Evolutionary conservation across 2,329 filamentous ascomycete genomes (phyloP).

Genomic region (Plectosphaerella sp.): DNA sequence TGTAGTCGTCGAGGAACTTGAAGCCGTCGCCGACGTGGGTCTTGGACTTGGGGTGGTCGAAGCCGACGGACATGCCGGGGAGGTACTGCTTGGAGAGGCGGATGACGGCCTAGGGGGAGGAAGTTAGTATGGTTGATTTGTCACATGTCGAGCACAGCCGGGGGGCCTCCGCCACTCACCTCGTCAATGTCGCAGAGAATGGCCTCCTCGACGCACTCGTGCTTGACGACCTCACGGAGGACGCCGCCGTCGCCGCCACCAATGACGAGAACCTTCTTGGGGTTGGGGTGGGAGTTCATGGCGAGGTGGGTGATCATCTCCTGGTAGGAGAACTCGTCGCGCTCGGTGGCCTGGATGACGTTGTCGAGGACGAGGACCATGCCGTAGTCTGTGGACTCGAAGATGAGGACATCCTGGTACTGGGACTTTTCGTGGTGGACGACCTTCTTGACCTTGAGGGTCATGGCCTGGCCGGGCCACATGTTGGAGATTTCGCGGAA

Average conservation of each 20-base stretch:
- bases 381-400: slow-evolving; percentile 96
- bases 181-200: slow-evolving; percentile 98
- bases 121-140: slow-evolving; percentile 3
- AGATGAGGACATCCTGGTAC: slow-evolving; percentile 98
- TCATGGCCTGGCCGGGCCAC: slow-evolving; percentile 99
- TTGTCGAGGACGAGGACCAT: slow-evolving; percentile 97
- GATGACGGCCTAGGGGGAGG: slow-evolving; percentile 69
- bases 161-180: slow-evolving; percentile 53
- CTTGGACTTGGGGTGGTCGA: slow-evolving; percentile 89
- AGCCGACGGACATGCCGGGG: slow-evolving; percentile 87
- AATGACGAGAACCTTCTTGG: slow-evolving; percentile 97
- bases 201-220: slow-evolving; percentile 93
- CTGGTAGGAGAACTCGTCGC: slow-evolving; percentile 98
- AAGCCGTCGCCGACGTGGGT: slow-evolving; percentile 95
- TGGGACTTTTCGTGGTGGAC: slow-evolving; percentile 98
- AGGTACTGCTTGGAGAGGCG: slow-evolving; percentile 98
- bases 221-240: slow-evolving; percentile 97
- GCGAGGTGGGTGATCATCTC: slow-evolving; percentile 99
- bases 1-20: slow-evolving; percentile 95
- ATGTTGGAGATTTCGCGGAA: slow-evolving; percentile 98
- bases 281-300: slow-evolving; percentile 97
- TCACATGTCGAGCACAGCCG: not conserved
- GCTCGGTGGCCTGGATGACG: slow-evolving; percentile 97
- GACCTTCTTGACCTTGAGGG: slow-evolving; percentile 93
- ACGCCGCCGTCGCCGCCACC: slow-evolving; percentile 97